Evolutionary conservation across 345 rosid species (phyloP).

Genomic region (Salix brachista): DNA sequence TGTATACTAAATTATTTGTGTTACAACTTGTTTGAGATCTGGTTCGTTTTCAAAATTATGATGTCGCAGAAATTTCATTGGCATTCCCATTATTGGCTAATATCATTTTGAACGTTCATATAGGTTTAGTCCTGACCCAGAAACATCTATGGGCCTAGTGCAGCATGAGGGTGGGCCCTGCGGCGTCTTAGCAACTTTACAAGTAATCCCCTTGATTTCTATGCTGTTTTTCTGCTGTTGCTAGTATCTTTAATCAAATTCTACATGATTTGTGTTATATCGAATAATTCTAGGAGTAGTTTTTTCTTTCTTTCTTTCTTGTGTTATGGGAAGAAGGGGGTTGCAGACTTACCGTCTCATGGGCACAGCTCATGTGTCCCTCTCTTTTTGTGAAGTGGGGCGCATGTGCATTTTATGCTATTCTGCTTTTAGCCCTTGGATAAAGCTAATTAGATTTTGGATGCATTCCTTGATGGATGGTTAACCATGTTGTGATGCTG

Average conservation of each 20-base stretch:
- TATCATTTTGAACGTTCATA: slow-evolving; percentile 26
- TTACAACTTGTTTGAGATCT: not conserved
- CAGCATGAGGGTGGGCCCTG: slow-evolving; percentile 99
- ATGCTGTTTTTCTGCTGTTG: slow-evolving; percentile 11
- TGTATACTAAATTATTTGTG: not conserved
- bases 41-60: slow-evolving; percentile 4
- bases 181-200: slow-evolving; percentile 96
- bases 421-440: too few relatives aligned
- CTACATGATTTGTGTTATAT: not conserved
- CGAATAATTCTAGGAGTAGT: not conserved
- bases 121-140: slow-evolving; percentile 97
- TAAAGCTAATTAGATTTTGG: not conserved
- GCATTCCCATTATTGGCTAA: slow-evolving; percentile 21
- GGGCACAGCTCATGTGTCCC: too few relatives aligned
- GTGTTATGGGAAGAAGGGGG: not conserved
- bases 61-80: slow-evolving; percentile 10
- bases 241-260: slow-evolving; percentile 5
- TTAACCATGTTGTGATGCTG: not conserved
- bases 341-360: too few relatives aligned
- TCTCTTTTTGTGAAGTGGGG: too few relatives aligned
- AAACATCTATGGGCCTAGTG: slow-evolving; percentile 96
- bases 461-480: not conserved
- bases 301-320: too few relatives aligned
- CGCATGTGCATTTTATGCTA: too few relatives aligned
- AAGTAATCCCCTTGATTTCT: slow-evolving; percentile 47